phyloP scores from a whole-genome alignment of 2,329 filamentous ascomycete species.

The Phaeophleospora eucalypticola region DNA sequence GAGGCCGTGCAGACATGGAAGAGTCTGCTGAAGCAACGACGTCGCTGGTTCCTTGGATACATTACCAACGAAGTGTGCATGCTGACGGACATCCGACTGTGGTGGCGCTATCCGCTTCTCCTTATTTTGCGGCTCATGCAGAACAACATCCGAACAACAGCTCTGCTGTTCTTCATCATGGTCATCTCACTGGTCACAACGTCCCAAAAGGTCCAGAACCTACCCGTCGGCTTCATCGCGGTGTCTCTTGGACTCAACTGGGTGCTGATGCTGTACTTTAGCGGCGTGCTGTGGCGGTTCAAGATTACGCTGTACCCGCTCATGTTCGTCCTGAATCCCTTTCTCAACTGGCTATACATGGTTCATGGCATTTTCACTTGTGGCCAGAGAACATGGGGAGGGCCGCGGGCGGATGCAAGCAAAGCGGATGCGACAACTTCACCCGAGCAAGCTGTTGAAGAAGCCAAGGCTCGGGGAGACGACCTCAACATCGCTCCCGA shows the following conservation, averaged over 20 bases:
- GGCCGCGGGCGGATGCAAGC: slow-evolving; percentile 83
- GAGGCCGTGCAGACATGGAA: slow-evolving; percentile 87
- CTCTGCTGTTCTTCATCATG: slow-evolving; percentile 91
- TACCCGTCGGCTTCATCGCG: slow-evolving; percentile 90
- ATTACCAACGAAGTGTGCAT: slow-evolving; percentile 98
- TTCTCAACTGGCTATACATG: slow-evolving; percentile 99
- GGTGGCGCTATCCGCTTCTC: slow-evolving; percentile 84
- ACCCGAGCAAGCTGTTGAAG: slow-evolving; percentile 76
- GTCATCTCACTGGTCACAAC: slow-evolving; percentile 81
- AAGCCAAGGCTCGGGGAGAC: slow-evolving; percentile 73
- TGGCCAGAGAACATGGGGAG: slow-evolving; percentile 91
- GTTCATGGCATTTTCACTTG: slow-evolving; percentile 94
- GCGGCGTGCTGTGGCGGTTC: slow-evolving; percentile 76
- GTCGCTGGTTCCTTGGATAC: slow-evolving; percentile 94
- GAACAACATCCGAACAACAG: slow-evolving; percentile 92
- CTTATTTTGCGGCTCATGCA: slow-evolving; percentile 87
- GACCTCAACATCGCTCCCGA: slow-evolving; percentile 87
- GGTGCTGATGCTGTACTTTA: slow-evolving; percentile 94
- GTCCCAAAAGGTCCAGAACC: slow-evolving; percentile 68
- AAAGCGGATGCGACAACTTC: slow-evolving; percentile 71
- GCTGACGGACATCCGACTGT: slow-evolving; percentile 89
- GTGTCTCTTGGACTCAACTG: slow-evolving; percentile 92
- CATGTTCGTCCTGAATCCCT: slow-evolving; percentile 93
- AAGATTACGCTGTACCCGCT: slow-evolving; percentile 94
- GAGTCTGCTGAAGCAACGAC: slow-evolving; percentile 86